Conservation (phyloP, 148 eudicot species). For the Camellia japonica region DNA sequence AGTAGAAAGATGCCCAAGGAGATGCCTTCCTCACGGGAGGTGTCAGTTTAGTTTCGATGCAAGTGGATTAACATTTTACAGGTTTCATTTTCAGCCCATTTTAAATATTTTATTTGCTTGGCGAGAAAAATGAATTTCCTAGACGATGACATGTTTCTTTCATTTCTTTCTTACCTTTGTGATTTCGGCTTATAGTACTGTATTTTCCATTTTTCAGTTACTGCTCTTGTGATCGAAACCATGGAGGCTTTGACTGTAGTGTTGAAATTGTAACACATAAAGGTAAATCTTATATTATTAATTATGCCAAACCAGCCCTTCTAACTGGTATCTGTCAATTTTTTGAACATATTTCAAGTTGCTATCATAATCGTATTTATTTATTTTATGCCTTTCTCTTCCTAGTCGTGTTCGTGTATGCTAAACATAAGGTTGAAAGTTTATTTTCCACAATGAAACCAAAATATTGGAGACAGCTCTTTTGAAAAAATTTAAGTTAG, state of each 20-base stretch:
- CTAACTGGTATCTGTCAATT: background rate
- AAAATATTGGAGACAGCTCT: background rate
- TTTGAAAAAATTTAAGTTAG: background rate
- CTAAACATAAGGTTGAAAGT: background rate
- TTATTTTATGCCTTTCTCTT: background rate
- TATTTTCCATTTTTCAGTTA: conserved; percentile 44
- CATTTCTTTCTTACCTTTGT: background rate
- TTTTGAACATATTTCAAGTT: background rate
- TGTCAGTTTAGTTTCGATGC: conserved; percentile 59
- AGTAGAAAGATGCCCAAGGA: conserved; percentile 84
- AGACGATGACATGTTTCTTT: background rate
- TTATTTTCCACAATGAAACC: background rate
- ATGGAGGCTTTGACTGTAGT: conserved; percentile 94
- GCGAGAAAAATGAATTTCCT: background rate
- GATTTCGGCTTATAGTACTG: background rate
- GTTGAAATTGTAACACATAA: conserved; percentile 63
- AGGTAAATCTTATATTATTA: conserved; percentile 42
- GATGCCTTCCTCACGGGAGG: conserved; percentile 70
- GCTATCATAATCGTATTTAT: background rate
- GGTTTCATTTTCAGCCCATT: conserved; percentile 35
- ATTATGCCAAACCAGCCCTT: background rate
- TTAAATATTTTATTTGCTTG: background rate
- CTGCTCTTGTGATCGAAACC: conserved; percentile 79
- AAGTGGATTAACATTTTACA: conserved; percentile 81
- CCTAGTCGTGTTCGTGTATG: background rate